Evolutionary conservation across 192 early-diverging fungal genomes (phyloP).

Genomic region (Rhizophagus sp.): DNA sequence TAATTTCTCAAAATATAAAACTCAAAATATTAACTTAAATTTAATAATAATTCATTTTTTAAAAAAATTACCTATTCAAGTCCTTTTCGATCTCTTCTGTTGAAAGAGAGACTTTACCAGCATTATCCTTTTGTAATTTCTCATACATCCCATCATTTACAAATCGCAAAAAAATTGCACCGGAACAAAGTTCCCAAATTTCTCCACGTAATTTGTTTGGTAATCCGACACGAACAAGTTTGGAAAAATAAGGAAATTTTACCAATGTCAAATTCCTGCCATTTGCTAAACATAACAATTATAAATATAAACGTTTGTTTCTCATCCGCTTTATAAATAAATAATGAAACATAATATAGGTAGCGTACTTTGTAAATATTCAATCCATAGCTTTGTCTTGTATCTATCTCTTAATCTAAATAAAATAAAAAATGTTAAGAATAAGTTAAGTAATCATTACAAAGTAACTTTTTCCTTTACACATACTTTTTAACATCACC

Average conservation of each 20-base stretch:
- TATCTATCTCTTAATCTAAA: slow-evolving; percentile 54
- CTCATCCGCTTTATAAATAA: background rate
- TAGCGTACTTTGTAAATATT: slow-evolving; percentile 67
- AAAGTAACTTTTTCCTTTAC: background rate
- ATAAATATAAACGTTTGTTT: background rate
- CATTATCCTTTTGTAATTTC: slow-evolving; percentile 66
- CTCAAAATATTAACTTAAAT: background rate
- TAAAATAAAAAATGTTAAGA: background rate
- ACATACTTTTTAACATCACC: slow-evolving; percentile 69
- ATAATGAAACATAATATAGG: background rate
- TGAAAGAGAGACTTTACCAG: slow-evolving; percentile 72
- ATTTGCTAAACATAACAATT: slow-evolving; percentile 39
- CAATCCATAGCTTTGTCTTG: slow-evolving; percentile 74
- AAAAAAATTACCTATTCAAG: slow-evolving; percentile 63
- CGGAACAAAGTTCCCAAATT: slow-evolving; percentile 91
- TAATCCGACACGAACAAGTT: slow-evolving; percentile 87
- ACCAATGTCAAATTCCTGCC: slow-evolving; percentile 89
- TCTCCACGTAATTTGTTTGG: slow-evolving; percentile 88
- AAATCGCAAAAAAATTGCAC: slow-evolving; percentile 84
- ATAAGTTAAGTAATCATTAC: background rate
- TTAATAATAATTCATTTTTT: background rate
- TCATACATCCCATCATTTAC: slow-evolving; percentile 86
- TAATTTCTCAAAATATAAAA: slow-evolving; percentile 26
- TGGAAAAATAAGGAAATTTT: slow-evolving; percentile 78
- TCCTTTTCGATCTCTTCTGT: slow-evolving; percentile 97